phyloP scores from a whole-genome alignment of 176 grass and related monocot genomes.

The Bothriochloa decipiens region DNA sequence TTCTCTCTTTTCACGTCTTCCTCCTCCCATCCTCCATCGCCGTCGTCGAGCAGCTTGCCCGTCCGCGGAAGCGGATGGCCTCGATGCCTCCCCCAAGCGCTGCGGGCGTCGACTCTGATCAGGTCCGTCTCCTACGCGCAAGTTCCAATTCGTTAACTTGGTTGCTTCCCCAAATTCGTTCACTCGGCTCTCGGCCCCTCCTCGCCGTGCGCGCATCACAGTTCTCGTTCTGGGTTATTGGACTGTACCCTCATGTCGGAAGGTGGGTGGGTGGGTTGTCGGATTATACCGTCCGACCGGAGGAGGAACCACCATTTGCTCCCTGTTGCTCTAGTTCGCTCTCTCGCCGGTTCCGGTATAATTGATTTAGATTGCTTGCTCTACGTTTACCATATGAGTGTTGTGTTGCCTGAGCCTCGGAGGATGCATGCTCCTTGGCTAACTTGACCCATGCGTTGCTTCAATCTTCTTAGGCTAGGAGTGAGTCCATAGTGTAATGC shows the following conservation, averaged over 20 bases:
- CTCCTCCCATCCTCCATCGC: not conserved
- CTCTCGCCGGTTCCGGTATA: not conserved
- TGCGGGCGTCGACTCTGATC: constrained; percentile 42
- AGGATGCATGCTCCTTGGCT: not conserved
- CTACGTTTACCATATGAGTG: not conserved
- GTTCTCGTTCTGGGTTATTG: not conserved
- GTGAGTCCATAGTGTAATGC: not conserved
- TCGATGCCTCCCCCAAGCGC: constrained; percentile 24
- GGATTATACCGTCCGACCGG: not conserved
- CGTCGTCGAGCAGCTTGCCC: not conserved
- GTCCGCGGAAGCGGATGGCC: constrained; percentile 31
- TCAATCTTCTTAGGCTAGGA: not conserved
- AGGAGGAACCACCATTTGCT: not conserved
- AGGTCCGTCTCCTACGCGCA: constrained; percentile 30
- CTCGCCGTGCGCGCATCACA: not conserved
- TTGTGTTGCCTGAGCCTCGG: not conserved
- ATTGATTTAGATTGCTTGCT: not conserved
- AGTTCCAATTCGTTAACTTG: not conserved
- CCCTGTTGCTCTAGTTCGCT: not conserved
- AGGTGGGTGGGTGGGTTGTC: not conserved
- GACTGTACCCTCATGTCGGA: not conserved
- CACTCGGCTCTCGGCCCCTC: not conserved
- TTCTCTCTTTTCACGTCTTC: not conserved
- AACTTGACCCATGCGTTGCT: not conserved
- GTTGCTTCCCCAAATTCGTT: not conserved